phyloP scores from a whole-genome alignment of 2,329 filamentous ascomycete genomes.

The Botrytis tulipae region DNA sequence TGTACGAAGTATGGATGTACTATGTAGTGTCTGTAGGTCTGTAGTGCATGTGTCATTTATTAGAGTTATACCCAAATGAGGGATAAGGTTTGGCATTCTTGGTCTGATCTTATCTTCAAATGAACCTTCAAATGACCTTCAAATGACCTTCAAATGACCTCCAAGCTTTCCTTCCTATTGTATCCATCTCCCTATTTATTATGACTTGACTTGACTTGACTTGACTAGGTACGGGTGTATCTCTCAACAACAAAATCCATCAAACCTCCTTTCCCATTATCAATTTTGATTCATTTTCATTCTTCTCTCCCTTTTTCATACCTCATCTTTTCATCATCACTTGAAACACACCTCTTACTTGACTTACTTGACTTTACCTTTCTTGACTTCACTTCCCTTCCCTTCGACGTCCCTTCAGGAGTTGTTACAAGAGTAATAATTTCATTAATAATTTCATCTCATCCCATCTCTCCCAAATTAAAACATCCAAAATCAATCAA shows the following conservation, averaged over 20 bases:
- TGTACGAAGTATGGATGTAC: too few relatives aligned
- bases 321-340: background rate
- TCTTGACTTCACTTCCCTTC: background rate
- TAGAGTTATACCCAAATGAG: background rate
- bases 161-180: background rate
- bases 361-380: too few relatives aligned
- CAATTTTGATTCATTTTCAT: background rate
- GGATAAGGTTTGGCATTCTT: background rate
- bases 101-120: background rate
- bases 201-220: too few relatives aligned
- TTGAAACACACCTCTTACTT: background rate
- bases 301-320: background rate
- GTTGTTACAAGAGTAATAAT: background rate
- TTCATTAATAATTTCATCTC: too few relatives aligned
- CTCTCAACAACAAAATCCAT: background rate
- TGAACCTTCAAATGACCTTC: background rate
- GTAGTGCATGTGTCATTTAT: background rate
- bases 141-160: background rate
- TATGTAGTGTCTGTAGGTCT: background rate
- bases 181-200: background rate
- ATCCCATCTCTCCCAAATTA: background rate
- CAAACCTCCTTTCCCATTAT: background rate
- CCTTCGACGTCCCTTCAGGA: background rate
- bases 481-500: background rate
- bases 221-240: too few relatives aligned